phyloP scores from a whole-genome alignment of 2,329 filamentous ascomycete genomes.

The Phialophora tarda region DNA sequence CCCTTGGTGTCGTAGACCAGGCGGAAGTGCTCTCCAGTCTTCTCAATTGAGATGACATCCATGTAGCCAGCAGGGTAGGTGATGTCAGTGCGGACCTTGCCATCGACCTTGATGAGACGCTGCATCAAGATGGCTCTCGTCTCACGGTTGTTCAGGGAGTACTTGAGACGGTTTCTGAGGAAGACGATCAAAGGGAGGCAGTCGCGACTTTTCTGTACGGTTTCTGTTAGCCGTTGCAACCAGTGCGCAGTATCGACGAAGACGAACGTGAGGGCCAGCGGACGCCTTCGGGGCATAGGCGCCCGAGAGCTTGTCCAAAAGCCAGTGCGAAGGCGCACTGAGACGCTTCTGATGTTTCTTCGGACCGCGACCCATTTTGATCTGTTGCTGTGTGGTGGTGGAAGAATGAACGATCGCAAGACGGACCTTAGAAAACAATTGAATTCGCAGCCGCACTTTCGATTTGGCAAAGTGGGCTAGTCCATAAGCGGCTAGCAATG shows the following conservation, averaged over 20 bases:
- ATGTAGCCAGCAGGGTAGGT: constrained; percentile 99
- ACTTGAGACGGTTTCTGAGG: constrained; percentile 92
- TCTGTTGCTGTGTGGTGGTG: constrained; percentile 27
- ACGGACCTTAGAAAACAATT: constrained; percentile 1
- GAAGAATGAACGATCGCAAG: constrained; percentile 8
- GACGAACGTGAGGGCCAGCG: constrained; percentile 68
- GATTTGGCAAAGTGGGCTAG: constrained; percentile 11
- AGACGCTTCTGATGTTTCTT: constrained; percentile 99
- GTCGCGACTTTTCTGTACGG: constrained; percentile 87
- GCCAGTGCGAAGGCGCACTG: constrained; percentile 98
- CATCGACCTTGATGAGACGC: constrained; percentile 99
- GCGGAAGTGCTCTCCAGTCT: constrained; percentile 99
- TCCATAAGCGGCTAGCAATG: constrained; percentile 2
- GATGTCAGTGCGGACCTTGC: constrained; percentile 98
- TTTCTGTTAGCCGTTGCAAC: constrained; percentile 52
- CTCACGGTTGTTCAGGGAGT: constrained; percentile 98
- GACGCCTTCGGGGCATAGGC: constrained; percentile 73
- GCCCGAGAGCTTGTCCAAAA: constrained; percentile 99
- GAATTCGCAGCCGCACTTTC: constrained; percentile 12
- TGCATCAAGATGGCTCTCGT: constrained; percentile 98
- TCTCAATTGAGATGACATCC: constrained; percentile 99
- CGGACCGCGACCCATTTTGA: constrained; percentile 64
- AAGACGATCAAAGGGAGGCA: constrained; percentile 99
- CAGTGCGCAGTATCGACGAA: constrained; percentile 3
- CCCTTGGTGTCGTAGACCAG: constrained; percentile 99